Evolutionary conservation across 768 basidiomycete species (phyloP), one percentile per base, ranked within the genome.

Genomic region (Lactarius indigo): DNA sequence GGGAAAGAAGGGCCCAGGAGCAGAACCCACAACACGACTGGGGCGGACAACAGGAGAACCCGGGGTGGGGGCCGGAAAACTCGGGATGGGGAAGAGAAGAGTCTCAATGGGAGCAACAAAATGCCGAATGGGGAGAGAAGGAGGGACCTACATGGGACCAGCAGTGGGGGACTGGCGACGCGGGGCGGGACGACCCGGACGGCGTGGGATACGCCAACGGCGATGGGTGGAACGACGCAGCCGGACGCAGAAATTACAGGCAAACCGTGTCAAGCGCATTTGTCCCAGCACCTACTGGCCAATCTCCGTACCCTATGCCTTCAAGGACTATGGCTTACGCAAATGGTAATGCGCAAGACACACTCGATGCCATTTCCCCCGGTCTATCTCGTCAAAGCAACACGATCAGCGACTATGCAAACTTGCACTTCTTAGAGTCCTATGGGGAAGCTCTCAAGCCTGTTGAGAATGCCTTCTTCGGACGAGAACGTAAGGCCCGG

Each of bases 311-410:
- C n/a, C 67, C 70, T 20, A 64, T 69, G 67, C 41, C 66, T 26
- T 71, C 71, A 12, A 61, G 70, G n/a, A 72, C 71, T 3, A 68
- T 72, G 70, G 71, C 71, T 12, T 64, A 69, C 41, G 71, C 71
- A n/a, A 66, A 31, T 54, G 61, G 7, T 5, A 55, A 61, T 17
- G 47, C 15, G 1, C 39, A 61, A 23, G 61, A 64, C 17, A 37
- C 57, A 26, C 61, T 66, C 13, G 59, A 69, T 9, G 50, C 26
- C 35, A 55, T 42, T 31, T 65, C 59, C 17, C 70, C 69, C 3
- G 57, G 64, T 28, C 31, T 66, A 57, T 39, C 66, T 17, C 64
- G 54, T 41, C 35, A 20, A 55, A 58, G 50, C 39, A 68, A 60
- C 50, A 60, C 64, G 30, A 65, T 68, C n/a, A 7, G 57, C 26